phyloP scores from a whole-genome alignment of 768 basidiomycete genomes.

The Auriscalpium orientale region DNA sequence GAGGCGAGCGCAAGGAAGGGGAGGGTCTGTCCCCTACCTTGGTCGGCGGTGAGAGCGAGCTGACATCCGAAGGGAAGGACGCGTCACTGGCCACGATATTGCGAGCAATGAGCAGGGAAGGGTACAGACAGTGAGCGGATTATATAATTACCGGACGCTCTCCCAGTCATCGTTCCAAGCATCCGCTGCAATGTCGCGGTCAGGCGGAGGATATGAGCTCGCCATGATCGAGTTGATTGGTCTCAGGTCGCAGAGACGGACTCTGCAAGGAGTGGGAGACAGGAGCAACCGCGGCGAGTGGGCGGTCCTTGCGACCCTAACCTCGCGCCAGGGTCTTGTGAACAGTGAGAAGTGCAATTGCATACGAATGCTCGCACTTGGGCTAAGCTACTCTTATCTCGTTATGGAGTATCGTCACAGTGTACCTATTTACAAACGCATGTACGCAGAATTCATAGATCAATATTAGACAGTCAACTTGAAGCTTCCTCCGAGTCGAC shows the following conservation, averaged over 20 bases:
- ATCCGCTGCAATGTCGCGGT: background rate
- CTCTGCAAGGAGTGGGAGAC: background rate
- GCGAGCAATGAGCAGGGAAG: too few relatives aligned
- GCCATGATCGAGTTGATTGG: background rate
- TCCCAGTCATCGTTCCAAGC: background rate
- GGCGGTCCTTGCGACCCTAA: too few relatives aligned
- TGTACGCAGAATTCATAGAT: too few relatives aligned
- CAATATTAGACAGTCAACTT: too few relatives aligned
- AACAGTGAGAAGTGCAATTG: too few relatives aligned
- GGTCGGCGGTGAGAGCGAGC: background rate
- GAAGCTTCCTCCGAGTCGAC: conserved; percentile 20
- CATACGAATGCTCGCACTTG: too few relatives aligned
- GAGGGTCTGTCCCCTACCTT: background rate
- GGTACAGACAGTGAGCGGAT: background rate
- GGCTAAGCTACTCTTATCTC: too few relatives aligned
- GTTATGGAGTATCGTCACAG: too few relatives aligned
- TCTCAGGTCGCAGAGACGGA: background rate
- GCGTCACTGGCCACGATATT: too few relatives aligned
- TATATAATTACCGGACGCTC: background rate
- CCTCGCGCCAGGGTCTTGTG: background rate
- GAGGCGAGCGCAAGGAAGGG: background rate
- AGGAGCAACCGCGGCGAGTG: too few relatives aligned
- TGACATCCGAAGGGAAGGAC: too few relatives aligned
- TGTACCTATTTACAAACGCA: too few relatives aligned
- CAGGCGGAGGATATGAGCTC: background rate